A percentile compares a stretch with the other conserved stretches of the same genome.
These are phyloP conservation scores for Metarhizium robertsii DNA, from an alignment of 2,329 filamentous ascomycete species.

Conservation along the genomic window DNA sequence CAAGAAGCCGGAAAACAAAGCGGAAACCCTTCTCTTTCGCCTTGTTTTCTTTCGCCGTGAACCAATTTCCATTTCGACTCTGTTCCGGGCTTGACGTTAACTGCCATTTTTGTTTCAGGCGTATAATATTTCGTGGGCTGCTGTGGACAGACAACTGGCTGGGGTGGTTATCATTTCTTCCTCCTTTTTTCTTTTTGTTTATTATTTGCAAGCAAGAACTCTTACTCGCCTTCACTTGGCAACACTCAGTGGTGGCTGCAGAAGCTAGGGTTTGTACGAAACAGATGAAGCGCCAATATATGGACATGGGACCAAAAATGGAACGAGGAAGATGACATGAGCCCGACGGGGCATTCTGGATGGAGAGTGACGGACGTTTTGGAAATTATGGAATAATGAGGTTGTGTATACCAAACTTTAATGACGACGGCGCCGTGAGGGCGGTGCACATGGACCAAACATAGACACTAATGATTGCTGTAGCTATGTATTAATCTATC, in stretches of 20 bases:
- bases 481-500: slow-evolving; percentile 2
- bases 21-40: not conserved
- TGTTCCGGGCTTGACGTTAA: slow-evolving; percentile 3
- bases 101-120: slow-evolving; percentile 2
- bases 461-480: not conserved
- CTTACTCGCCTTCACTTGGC: too few species aligned
- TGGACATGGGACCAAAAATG: not conserved
- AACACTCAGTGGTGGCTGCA: too few species aligned
- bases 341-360: not conserved
- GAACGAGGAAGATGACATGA: not conserved
- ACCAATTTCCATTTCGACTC: not conserved
- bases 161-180: not conserved
- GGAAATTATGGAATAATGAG: slow-evolving; percentile 11
- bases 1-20: slow-evolving; percentile 1
- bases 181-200: not conserved
- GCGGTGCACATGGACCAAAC: not conserved
- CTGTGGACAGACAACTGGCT: not conserved
- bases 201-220: too few species aligned
- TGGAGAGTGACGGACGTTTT: slow-evolving; percentile 4
- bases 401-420: slow-evolving; percentile 11
- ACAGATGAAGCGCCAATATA: not conserved
- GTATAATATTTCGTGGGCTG: not conserved
- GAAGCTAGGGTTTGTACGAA: too few species aligned
- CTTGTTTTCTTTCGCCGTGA: not conserved
- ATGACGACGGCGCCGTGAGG: not conserved